These are phyloP conservation scores for Barbarea vulgaris DNA, from an alignment of 345 rosid species.

Conservation along the genomic window DNA sequence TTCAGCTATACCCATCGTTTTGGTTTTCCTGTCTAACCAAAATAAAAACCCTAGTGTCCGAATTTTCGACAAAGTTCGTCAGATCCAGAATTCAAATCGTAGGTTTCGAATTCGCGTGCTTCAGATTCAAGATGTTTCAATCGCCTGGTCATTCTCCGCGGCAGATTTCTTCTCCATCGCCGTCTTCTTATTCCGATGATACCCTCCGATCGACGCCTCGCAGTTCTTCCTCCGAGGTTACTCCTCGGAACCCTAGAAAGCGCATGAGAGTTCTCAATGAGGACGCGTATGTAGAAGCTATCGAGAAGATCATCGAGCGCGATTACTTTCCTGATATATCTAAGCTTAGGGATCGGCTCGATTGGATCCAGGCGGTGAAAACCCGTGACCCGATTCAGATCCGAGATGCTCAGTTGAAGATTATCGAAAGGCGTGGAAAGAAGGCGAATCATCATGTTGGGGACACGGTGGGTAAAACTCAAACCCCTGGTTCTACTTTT, in stretches of 20 bases:
- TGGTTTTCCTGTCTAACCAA: neutral
- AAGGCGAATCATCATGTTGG: conserved; percentile 40
- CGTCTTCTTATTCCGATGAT: conserved; percentile 46
- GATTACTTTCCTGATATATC: conserved; percentile 94
- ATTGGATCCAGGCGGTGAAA: conserved; percentile 89
- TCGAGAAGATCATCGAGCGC: conserved; percentile 95
- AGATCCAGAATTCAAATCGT: neutral
- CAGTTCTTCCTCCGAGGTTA: conserved; percentile 39
- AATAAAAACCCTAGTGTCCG: conserved; percentile 31
- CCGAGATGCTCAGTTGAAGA: conserved; percentile 93
- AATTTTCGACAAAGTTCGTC: conserved; percentile 1
- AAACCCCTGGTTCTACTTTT: conserved; percentile 91
- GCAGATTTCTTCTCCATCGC: conserved; percentile 69
- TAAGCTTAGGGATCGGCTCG: conserved; percentile 91
- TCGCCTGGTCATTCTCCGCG: conserved; percentile 88
- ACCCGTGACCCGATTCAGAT: conserved; percentile 87
- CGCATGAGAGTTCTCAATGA: conserved; percentile 74
- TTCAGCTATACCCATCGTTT: neutral
- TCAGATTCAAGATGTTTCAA: conserved; percentile 54
- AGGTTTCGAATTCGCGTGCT: neutral
- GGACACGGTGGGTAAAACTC: conserved; percentile 54
- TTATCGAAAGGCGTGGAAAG: conserved; percentile 81
- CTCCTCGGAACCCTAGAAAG: conserved; percentile 50
- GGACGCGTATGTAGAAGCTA: conserved; percentile 78
- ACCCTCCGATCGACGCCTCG: conserved; percentile 36